A percentile compares a stretch with the other conserved stretches of the same genome.
Evolutionary conservation across 192 early-diverging fungal species (phyloP).

Genomic region (Piromyces finnis): DNA sequence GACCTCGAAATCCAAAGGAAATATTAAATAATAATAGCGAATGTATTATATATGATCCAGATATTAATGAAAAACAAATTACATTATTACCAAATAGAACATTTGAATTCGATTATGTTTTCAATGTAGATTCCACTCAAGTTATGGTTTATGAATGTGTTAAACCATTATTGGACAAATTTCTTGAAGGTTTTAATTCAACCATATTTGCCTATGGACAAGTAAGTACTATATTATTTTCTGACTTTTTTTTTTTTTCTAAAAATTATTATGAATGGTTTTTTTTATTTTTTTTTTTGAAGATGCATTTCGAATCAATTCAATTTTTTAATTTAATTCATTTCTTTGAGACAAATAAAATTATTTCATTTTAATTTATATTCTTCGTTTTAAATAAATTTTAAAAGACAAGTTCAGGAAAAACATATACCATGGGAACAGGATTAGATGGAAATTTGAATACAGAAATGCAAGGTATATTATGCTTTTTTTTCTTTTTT

Average conservation of each 20-base stretch:
- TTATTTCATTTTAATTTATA: no score
- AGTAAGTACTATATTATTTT: constrained; percentile 6
- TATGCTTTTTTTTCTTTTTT: no score
- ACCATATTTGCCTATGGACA: constrained; percentile 32
- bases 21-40: constrained; percentile 37
- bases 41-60: constrained; percentile 13
- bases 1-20: constrained; percentile 62
- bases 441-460: constrained; percentile 15
- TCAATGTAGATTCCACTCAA: neutral
- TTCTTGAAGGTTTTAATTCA: constrained; percentile 35
- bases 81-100: neutral
- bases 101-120: neutral
- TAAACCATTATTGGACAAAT: constrained; percentile 19
- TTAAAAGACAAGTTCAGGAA: constrained; percentile 32
- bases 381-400: no score
- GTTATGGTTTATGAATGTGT: neutral
- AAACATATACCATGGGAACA: constrained; percentile 40
- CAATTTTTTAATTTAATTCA: no score
- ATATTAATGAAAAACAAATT: neutral
- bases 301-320: no score
- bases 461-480: neutral
- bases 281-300: no score
- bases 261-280: no score
- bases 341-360: no score
- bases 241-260: neutral